Evolutionary conservation across 2,329 filamentous ascomycete species (phyloP).

Genomic region (Colletotrichum eleusines): DNA sequence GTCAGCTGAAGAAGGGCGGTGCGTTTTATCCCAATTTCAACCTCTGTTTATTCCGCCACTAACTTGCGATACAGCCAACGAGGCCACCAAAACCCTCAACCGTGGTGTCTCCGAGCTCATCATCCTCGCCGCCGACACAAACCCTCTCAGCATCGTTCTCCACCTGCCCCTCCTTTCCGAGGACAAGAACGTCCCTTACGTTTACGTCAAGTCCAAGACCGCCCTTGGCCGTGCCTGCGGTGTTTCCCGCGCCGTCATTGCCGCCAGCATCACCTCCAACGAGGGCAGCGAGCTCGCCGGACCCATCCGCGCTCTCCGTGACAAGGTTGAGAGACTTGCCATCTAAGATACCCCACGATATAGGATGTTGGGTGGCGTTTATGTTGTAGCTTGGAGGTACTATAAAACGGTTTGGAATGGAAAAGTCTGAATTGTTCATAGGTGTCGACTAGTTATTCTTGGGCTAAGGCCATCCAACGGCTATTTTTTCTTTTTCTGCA

Average conservation of each 20-base stretch:
- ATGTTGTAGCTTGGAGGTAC: slow-evolving; percentile 10
- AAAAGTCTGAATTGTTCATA: slow-evolving; percentile 34
- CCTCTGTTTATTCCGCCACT: slow-evolving; percentile 39
- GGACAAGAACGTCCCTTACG: slow-evolving; percentile 78
- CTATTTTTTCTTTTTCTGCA: not conserved
- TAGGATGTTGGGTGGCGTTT: slow-evolving; percentile 22
- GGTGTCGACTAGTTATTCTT: slow-evolving; percentile 28
- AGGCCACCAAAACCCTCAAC: slow-evolving; percentile 87
- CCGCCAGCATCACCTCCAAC: slow-evolving; percentile 90
- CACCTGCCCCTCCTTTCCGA: slow-evolving; percentile 91
- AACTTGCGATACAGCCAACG: slow-evolving; percentile 27
- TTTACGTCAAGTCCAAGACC: slow-evolving; percentile 75
- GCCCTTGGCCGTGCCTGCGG: slow-evolving; percentile 90
- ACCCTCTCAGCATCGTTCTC: slow-evolving; percentile 87
- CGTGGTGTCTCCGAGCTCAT: slow-evolving; percentile 91
- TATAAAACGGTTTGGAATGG: slow-evolving; percentile 22
- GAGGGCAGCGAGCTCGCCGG: slow-evolving; percentile 87
- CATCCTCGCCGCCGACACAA: slow-evolving; percentile 89
- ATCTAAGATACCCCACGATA: slow-evolving; percentile 70
- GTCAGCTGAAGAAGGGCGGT: slow-evolving; percentile 89
- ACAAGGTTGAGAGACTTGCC: slow-evolving; percentile 95
- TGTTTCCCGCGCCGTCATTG: slow-evolving; percentile 89
- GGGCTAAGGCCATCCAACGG: not conserved
- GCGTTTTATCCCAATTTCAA: slow-evolving; percentile 65
- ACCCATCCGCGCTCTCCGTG: slow-evolving; percentile 90